A percentile compares a stretch with the other conserved stretches of the same genome.
Conservation (phyloP, 2,329 filamentous ascomycete species). For the Ophiosphaerella korrae region DNA sequence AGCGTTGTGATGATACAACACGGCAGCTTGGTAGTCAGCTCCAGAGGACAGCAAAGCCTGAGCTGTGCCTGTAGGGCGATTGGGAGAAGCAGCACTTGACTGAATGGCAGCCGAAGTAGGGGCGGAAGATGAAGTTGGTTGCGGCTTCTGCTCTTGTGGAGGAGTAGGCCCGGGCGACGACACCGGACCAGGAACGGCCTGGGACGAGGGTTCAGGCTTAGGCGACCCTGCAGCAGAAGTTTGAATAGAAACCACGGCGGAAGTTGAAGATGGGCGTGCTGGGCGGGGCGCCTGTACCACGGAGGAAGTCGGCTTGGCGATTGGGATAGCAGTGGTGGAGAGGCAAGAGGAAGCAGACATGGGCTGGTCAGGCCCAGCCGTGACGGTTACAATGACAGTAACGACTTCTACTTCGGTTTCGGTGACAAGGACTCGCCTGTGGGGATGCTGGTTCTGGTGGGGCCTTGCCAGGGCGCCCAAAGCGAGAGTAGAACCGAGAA, state of each 20-base stretch:
- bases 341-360: constrained; percentile 2
- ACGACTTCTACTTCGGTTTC: constrained; percentile 24
- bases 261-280: background rate
- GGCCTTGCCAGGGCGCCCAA: constrained; percentile 32
- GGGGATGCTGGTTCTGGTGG: constrained; percentile 10
- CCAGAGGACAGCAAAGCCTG: constrained; percentile 34
- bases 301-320: background rate
- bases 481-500: constrained; percentile 32
- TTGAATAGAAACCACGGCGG: background rate
- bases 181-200: background rate
- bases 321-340: constrained; percentile 2
- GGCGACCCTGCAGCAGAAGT: background rate
- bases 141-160: background rate
- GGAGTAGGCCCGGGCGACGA: background rate
- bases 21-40: constrained; percentile 34
- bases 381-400: constrained; percentile 26
- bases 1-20: constrained; percentile 78
- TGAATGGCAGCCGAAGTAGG: constrained; percentile 1
- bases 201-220: background rate
- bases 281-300: constrained; percentile 5
- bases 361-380: constrained; percentile 1
- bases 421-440: constrained; percentile 29
- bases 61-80: constrained; percentile 23
- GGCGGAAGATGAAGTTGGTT: constrained; percentile 4
- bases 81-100: constrained; percentile 6